Conservation (phyloP, 2,329 filamentous ascomycete genomes). For the Pseudogymnoascus sp. region DNA sequence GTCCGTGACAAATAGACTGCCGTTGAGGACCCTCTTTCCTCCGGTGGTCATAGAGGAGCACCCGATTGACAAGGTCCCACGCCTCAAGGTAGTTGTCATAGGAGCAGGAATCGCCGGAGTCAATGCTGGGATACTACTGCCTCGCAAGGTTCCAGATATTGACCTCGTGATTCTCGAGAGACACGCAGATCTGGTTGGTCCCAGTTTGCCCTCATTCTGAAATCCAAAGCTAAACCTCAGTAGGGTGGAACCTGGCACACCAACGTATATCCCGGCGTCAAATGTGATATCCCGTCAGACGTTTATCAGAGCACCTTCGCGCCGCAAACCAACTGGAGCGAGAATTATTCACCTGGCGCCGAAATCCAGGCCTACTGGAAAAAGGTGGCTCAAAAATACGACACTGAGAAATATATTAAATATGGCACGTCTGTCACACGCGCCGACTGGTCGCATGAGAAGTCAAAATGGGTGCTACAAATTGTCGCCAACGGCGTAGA, state of each 20-base stretch:
- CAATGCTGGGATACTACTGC: slow-evolving; percentile 54
- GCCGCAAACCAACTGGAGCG: slow-evolving; percentile 58
- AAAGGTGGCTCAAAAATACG: slow-evolving; percentile 50
- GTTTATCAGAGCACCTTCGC: slow-evolving; percentile 61
- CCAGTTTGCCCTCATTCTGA: neutral
- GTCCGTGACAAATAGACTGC: neutral
- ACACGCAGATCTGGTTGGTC: slow-evolving; percentile 54
- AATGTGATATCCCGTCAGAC: slow-evolving; percentile 62
- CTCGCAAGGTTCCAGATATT: slow-evolving; percentile 58
- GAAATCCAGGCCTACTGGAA: slow-evolving; percentile 63
- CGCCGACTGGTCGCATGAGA: slow-evolving; percentile 25
- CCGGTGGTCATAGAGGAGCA: slow-evolving; percentile 10
- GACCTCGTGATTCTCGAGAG: slow-evolving; percentile 60
- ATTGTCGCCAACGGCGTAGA: slow-evolving; percentile 24
- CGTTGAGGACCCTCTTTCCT: slow-evolving; percentile 9
- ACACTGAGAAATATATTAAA: slow-evolving; percentile 49
- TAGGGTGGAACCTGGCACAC: slow-evolving; percentile 45
- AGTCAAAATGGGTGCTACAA: slow-evolving; percentile 24
- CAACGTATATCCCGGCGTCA: slow-evolving; percentile 53
- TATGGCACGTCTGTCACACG: slow-evolving; percentile 31
- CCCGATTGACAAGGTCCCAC: slow-evolving; percentile 7
- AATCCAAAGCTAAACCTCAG: neutral
- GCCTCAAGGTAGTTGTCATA: slow-evolving; percentile 38
- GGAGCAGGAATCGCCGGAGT: slow-evolving; percentile 56
- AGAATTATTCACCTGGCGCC: slow-evolving; percentile 55